Evolutionary conservation across 2,329 filamentous ascomycete genomes (phyloP), one percentile per base, ranked within the genome.

Genomic region (Clonostachys rhizophaga): DNA sequence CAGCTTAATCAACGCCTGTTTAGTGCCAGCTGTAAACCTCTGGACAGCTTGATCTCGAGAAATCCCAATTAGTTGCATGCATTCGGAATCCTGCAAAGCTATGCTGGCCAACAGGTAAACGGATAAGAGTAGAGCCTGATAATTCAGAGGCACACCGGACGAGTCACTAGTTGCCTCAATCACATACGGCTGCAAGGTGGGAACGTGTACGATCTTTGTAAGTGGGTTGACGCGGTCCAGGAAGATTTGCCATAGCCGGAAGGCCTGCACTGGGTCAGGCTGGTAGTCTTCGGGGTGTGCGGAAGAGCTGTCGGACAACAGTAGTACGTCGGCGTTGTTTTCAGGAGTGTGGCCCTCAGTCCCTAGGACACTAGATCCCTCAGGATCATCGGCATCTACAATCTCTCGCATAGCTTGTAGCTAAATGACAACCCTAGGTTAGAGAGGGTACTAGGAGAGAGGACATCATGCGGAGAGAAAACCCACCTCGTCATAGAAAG

Each of bases 221-320:
- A 90, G 62, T 0, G 87, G 87, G 55, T 91, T 87, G 47, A 91
- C 82, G 50, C 88, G 83, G 43, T 89, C 82, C 6, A 90, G 68
- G 53, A 85, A 91, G 9, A 81, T 71, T 59, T 90, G 84, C 88
- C 88, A 92, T 6, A 92, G 72, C 44, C 76, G 75, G 56, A 88
- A 83, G 24, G 87, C 78, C 34, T 88, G 81, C 12, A 80, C 74
- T 0, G 83, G 77, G 5, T 80, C 70, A 0, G 88, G 87, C 54
- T 86, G 83, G 58, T 87, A 66, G 13, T 75, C 71, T 45, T 76
- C 70, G 13, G 69, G 55, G 41, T 62, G 70, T 20, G 62, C 58
- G 6, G 63, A 59, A 2, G 66, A 62, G 33, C 68, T 58, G 45
- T 72, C 70, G 34, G 68, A 66, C 6, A 60, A 55, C 44, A 81